Conservation (phyloP, 148 eudicot genomes). For the Hydrangea macrophylla region DNA sequence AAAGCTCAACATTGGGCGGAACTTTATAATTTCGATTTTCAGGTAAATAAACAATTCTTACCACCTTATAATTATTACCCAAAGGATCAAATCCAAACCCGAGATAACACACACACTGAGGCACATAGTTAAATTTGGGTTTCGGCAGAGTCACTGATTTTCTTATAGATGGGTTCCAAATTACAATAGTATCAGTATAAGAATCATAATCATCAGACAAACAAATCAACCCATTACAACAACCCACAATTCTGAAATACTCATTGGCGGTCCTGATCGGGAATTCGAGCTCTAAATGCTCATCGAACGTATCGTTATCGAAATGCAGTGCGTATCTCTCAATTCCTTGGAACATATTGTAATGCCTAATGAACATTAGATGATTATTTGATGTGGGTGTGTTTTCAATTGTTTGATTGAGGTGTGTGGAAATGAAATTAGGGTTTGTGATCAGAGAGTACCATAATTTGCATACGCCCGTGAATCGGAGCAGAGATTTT, state of each 20-base stretch:
- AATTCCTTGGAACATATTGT: not conserved
- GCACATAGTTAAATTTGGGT: not conserved
- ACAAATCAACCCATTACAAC: slow-evolving; percentile 34
- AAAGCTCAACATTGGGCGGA: slow-evolving; percentile 26
- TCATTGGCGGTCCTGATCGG: slow-evolving; percentile 13
- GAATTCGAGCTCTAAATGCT: slow-evolving; percentile 13
- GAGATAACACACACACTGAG: slow-evolving; percentile 8
- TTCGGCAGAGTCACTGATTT: slow-evolving; percentile 19
- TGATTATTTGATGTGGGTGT: not conserved
- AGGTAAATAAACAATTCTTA: slow-evolving; percentile 19
- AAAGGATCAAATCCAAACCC: slow-evolving; percentile 36
- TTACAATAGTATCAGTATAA: slow-evolving; percentile 7
- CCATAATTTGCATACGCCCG: slow-evolving; percentile 31
- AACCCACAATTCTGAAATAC: slow-evolving; percentile 24
- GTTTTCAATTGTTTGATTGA: slow-evolving; percentile 1
- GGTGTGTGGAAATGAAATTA: slow-evolving; percentile 26
- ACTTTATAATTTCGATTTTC: not conserved
- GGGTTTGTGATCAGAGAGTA: slow-evolving; percentile 24
- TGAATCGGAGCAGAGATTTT: slow-evolving; percentile 23
- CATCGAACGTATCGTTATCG: slow-evolving; percentile 21
- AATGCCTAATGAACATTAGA: slow-evolving; percentile 16
- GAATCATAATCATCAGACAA: slow-evolving; percentile 19
- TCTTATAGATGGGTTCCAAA: slow-evolving; percentile 37
- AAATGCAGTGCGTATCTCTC: slow-evolving; percentile 20
- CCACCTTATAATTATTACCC: slow-evolving; percentile 28